Conservation (phyloP, 805 yeast species). For the Candida oleophila region DNA sequence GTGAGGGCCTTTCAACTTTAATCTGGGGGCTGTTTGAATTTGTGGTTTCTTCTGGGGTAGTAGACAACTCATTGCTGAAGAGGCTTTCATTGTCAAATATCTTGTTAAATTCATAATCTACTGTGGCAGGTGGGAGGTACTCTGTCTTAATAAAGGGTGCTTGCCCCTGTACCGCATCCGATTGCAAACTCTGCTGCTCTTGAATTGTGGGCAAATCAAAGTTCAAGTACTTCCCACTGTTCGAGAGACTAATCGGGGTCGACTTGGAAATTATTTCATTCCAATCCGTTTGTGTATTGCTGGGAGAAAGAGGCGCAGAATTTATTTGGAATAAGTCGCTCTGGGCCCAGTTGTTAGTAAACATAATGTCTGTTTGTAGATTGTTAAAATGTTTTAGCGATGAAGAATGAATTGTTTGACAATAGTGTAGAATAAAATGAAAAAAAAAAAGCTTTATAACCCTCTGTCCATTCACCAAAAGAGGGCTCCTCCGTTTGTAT, state of each 20-base stretch:
- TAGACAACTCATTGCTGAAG: neutral
- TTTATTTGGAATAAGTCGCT: neutral
- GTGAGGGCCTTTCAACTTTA: neutral
- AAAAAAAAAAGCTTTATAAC: neutral
- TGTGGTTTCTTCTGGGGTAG: neutral
- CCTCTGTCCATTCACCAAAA: too few species aligned
- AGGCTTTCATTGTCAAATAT: constrained; percentile 2
- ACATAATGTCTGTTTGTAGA: neutral
- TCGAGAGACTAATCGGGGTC: constrained; percentile 2
- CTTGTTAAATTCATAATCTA: neutral
- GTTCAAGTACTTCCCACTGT: neutral
- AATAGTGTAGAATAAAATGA: neutral
- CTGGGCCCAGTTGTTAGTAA: constrained; percentile 1
- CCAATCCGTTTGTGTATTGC: neutral
- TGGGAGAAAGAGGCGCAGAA: constrained; percentile 2
- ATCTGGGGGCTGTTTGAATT: neutral
- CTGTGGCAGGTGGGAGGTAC: neutral
- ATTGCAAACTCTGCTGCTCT: neutral
- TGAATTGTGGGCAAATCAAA: neutral
- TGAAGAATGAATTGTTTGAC: neutral
- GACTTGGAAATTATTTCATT: constrained; percentile 1
- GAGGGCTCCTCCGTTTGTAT: neutral
- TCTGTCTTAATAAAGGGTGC: neutral
- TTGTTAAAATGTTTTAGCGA: too few species aligned
- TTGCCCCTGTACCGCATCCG: neutral